A percentile compares a stretch with the other conserved stretches of the same genome.
Evolutionary conservation across 139 green algal genomes (phyloP).

Genomic region (Yamagishiella unicocca): DNA sequence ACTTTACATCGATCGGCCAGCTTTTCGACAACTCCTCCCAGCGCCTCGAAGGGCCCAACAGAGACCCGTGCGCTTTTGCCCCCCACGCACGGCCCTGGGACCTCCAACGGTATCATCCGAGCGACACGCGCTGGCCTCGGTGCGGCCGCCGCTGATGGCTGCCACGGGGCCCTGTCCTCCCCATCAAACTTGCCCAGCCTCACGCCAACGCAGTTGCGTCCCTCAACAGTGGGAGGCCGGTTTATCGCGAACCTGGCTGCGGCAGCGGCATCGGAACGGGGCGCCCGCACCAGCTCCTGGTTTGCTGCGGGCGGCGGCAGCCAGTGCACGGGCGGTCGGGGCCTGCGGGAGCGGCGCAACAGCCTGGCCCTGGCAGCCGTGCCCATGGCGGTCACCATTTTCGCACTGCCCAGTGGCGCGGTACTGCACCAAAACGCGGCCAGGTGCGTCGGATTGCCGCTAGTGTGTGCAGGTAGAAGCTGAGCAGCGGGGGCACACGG

Average conservation of each 20-base stretch:
- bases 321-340: background rate
- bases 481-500: background rate
- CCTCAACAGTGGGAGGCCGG: background rate
- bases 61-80: too few species aligned
- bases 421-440: conserved; percentile 9
- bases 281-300: too few species aligned
- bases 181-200: background rate
- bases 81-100: background rate
- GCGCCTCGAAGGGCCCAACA: background rate
- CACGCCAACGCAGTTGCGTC: background rate
- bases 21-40: background rate
- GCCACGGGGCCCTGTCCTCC: background rate
- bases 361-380: conserved; percentile 7
- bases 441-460: too few species aligned
- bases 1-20: background rate
- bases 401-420: background rate
- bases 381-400: conserved; percentile 2
- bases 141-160: background rate
- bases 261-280: background rate
- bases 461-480: too few species aligned
- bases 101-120: too few species aligned
- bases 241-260: background rate
- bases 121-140: too few species aligned
- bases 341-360: background rate
- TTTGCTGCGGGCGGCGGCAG: too few species aligned